Percentiles rank a stretch among this genome's conserved stretches.
Evolutionary conservation across 129 eudicot genomes (phyloP).

Genomic region (Erigeron canadensis): DNA sequence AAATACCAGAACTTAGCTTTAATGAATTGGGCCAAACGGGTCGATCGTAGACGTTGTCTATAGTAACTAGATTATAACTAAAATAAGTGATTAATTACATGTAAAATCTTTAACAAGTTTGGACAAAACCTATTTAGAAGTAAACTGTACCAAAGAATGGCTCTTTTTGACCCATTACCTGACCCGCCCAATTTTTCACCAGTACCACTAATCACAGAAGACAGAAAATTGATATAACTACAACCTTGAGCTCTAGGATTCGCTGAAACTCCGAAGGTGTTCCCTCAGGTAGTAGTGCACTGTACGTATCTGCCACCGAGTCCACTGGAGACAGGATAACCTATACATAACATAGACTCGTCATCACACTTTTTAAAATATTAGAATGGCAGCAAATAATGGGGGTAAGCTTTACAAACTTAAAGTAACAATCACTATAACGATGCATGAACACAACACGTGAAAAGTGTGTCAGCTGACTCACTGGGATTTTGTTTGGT

Average conservation of each 20-base stretch:
- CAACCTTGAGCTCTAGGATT: slow-evolving; percentile 90
- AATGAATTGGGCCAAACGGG: too few species aligned
- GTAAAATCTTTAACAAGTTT: too few species aligned
- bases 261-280: slow-evolving; percentile 90
- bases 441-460: slow-evolving; percentile 3
- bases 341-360: slow-evolving; percentile 37
- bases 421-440: background rate
- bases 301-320: slow-evolving; percentile 96
- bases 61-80: too few species aligned
- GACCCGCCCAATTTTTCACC: background rate
- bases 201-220: background rate
- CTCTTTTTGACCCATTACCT: background rate
- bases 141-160: background rate
- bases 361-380: slow-evolving; percentile 13
- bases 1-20: too few species aligned
- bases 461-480: slow-evolving; percentile 6
- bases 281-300: slow-evolving; percentile 96
- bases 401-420: background rate
- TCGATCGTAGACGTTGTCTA: too few species aligned
- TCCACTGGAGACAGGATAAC: slow-evolving; percentile 92
- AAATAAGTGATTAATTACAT: too few species aligned
- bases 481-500: background rate
- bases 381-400: background rate
- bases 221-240: background rate
- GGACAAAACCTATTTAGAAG: background rate